phyloP scores from a whole-genome alignment of 1,139 yeast genomes.

The Maudiozyma humilis region DNA sequence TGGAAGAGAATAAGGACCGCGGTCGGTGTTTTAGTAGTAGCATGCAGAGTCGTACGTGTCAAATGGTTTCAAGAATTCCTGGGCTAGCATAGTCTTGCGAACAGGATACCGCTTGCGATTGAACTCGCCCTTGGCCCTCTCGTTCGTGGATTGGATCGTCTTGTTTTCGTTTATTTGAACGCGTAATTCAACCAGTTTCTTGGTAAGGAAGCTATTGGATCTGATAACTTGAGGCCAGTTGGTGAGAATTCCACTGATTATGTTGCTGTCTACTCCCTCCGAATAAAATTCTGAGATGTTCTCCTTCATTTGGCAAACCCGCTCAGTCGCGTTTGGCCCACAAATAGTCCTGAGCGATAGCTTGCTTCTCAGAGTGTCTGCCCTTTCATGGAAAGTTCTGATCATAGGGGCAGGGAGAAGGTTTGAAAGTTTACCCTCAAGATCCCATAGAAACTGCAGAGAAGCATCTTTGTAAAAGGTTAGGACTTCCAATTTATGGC shows the following conservation, averaged over 20 bases:
- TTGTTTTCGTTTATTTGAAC: constrained; percentile 8
- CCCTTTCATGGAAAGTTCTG: neutral
- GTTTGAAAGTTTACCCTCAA: neutral
- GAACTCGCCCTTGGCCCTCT: neutral
- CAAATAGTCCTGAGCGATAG: neutral
- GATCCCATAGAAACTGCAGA: neutral
- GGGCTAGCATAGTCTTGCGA: neutral
- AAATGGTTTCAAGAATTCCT: neutral
- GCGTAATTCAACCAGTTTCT: constrained; percentile 17
- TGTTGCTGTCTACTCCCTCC: constrained; percentile 12
- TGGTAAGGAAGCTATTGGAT: constrained; percentile 19
- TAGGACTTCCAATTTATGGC: neutral
- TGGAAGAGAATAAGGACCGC: too few species aligned
- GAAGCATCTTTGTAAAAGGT: constrained; percentile 1
- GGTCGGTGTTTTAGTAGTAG: neutral
- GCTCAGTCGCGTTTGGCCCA: neutral
- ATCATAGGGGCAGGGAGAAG: neutral
- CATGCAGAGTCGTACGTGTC: neutral
- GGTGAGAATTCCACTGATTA: constrained; percentile 17
- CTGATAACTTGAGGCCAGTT: constrained; percentile 18
- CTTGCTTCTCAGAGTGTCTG: neutral
- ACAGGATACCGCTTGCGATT: neutral
- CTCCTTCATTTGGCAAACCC: neutral
- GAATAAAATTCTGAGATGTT: constrained; percentile 14
- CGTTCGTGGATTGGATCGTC: neutral